Evolutionary conservation across 371 early-diverging fungal genomes (phyloP).

Genomic region (Mortierella sp.): DNA sequence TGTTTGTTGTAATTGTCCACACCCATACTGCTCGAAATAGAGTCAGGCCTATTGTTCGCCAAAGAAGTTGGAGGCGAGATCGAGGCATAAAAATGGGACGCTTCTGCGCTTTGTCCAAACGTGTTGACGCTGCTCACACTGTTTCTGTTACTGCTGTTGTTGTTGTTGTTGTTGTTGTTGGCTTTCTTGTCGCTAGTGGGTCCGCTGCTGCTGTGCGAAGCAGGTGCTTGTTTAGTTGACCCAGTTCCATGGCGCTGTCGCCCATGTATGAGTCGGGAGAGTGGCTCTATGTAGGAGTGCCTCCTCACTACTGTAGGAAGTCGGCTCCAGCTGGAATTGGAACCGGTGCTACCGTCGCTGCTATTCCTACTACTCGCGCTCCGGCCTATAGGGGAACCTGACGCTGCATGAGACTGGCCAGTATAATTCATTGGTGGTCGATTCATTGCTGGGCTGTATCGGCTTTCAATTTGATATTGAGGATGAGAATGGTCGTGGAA

Average conservation of each 20-base stretch:
- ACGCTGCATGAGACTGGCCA: not conserved
- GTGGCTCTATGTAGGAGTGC: not conserved
- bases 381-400: not conserved
- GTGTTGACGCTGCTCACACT: slow-evolving; percentile 10
- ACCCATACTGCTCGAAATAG: not conserved
- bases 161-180: not conserved
- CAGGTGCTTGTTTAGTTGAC: not conserved
- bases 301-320: not conserved
- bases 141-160: slow-evolving; percentile 10
- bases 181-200: not conserved
- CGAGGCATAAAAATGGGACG: not conserved
- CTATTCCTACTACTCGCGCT: not conserved
- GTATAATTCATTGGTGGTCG: not conserved
- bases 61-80: not conserved
- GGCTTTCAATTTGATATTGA: not conserved
- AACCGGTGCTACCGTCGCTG: not conserved
- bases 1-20: not conserved
- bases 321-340: not conserved
- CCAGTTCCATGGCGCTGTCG: not conserved
- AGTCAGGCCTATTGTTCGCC: not conserved
- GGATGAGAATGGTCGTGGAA: not conserved
- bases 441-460: not conserved
- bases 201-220: not conserved
- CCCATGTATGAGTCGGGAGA: not conserved
- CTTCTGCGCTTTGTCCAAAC: not conserved